Evolutionary conservation across 225 moss, liverwort and hornwort genomes (phyloP), one percentile per base, ranked within the genome.

Genomic region (Pleurozium schreberi): DNA sequence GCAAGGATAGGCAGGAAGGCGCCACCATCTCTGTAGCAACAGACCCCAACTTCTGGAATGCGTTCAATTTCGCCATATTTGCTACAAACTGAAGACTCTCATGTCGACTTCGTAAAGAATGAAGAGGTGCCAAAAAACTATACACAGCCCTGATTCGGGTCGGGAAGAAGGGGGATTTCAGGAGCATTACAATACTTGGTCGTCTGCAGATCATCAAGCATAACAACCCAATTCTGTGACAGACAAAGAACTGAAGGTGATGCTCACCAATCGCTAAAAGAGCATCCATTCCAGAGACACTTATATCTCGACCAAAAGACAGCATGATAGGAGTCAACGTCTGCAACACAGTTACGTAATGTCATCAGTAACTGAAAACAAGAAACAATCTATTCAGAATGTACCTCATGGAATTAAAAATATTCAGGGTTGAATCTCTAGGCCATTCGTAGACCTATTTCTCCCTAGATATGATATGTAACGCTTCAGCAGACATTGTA

Each of bases 281-380:
- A 45, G 94, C 95, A 82, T 97, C 94, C 77, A 96, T 93, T 83
- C 94, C 94, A 84, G 93, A 90, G 42, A 81, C 84, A 65, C 92
- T 95, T 53, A 95, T 91, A 81, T 96, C 97, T 91, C 96, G 90
- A 82, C 97, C 96, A 91, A 96, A 95, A 47, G 92, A 93, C 70
- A 96, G 93, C 84, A 97, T 92, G 74, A 97, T 87, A 43, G 97
- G 96, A 89, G 90, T 88, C 58, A 97, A 84, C 40, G 96, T 97
- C 96, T 97, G 95, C 87, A 95, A 78, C 38, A 60, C 83, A 90
- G 58, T 90, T 83, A 90, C 14, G 53, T n/a, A 80, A 65, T 84
- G 52, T 89, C 71, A 86, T 73, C 71, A 70, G 45, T 49, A 71
- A 89, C 40, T 78, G 71, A 80, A 80, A 63, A 88, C 57, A 65